A percentile compares a stretch with the other conserved stretches of the same genome.
These are phyloP conservation scores for Oryza brachyantha DNA, from an alignment of 176 grass and related monocot species.

Conservation along the genomic window DNA sequence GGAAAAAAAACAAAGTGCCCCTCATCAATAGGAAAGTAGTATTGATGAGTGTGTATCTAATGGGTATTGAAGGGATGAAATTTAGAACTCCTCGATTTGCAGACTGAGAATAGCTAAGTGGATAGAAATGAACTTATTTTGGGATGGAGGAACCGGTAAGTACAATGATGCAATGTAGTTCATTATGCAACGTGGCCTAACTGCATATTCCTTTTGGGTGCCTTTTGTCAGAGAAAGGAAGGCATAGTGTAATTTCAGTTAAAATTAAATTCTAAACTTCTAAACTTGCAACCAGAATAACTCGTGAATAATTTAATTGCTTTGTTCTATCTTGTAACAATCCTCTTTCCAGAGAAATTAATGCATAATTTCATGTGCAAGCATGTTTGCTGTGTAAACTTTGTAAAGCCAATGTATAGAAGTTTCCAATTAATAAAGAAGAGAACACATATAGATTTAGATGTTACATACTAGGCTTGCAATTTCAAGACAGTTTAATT, in stretches of 20 bases:
- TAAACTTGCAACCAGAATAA: neutral
- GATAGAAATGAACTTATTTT: neutral
- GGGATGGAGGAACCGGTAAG: constrained; percentile 3
- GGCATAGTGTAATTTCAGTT: neutral
- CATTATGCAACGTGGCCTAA: neutral
- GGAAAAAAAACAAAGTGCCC: too few relatives aligned
- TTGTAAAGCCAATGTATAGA: neutral
- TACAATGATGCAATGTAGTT: neutral
- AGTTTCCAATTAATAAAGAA: neutral
- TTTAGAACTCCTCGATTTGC: too few relatives aligned
- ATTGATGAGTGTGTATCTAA: too few relatives aligned
- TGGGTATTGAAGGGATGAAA: too few relatives aligned
- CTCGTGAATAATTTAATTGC: neutral
- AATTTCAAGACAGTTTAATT: neutral
- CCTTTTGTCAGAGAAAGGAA: too few relatives aligned
- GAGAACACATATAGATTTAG: neutral
- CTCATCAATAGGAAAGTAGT: too few relatives aligned
- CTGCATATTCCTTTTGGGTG: neutral
- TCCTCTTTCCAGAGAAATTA: neutral
- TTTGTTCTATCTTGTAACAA: neutral
- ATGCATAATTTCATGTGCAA: neutral
- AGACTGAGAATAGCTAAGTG: too few relatives aligned
- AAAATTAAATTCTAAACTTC: neutral
- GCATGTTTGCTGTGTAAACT: neutral
- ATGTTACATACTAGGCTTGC: neutral